Evolutionary conservation across 257 asterid genomes (phyloP).

Genomic region (Coffea canephora): DNA sequence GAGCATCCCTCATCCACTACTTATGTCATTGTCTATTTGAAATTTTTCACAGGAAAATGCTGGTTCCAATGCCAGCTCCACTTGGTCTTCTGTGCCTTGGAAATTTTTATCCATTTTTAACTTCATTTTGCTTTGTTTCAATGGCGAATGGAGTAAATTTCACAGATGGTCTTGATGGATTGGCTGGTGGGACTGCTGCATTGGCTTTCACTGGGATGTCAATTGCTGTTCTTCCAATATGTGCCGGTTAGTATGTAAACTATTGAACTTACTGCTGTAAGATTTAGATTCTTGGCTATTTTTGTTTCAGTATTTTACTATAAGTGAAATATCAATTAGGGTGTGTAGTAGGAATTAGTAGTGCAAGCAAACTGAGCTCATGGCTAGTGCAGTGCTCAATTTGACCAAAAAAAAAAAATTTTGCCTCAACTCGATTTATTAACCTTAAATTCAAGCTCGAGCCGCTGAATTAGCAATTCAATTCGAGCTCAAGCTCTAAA

Average conservation of each 20-base stretch:
- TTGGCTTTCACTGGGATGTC: conserved; percentile 87
- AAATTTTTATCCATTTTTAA: conserved; percentile 54
- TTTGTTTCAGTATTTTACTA: conserved; percentile 13
- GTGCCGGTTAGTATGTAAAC: conserved; percentile 54
- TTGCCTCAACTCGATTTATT: no score
- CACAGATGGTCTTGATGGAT: conserved; percentile 85
- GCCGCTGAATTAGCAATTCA: no score
- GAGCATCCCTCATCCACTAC: neutral
- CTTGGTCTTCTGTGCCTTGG: conserved; percentile 73
- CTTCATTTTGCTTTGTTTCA: conserved; percentile 68
- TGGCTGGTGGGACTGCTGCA: conserved; percentile 94
- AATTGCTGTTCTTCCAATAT: conserved; percentile 87
- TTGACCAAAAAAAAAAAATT: no score
- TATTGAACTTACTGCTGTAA: neutral
- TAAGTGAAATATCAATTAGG: neutral
- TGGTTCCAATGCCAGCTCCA: conserved; percentile 88
- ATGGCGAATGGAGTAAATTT: conserved; percentile 72
- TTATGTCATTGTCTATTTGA: conserved; percentile 19
- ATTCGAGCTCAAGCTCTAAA: no score
- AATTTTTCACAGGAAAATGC: conserved; percentile 63
- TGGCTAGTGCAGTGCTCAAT: no score
- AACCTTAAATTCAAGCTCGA: no score
- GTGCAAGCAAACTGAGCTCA: no score
- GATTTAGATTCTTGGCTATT: conserved; percentile 2
- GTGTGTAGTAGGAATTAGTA: neutral